phyloP scores from a whole-genome alignment of 139 green algal genomes.

The Chlamydomonas eustigma region DNA sequence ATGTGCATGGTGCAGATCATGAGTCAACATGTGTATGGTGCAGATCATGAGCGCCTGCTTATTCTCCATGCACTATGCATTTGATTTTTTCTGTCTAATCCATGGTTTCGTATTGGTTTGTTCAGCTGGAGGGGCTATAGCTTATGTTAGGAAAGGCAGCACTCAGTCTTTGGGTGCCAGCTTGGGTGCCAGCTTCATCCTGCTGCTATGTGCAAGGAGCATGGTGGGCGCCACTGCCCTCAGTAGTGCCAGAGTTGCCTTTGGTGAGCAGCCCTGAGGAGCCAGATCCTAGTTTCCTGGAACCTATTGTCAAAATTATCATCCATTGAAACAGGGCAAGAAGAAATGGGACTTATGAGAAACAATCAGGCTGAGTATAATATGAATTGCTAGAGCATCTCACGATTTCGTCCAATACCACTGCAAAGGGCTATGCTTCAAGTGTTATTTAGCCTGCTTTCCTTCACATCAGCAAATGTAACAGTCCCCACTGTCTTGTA shows the following conservation, averaged over 20 bases:
- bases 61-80: not conserved
- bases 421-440: too few species aligned
- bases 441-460: too few species aligned
- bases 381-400: not conserved
- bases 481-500: too few species aligned
- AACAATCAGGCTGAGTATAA: not conserved
- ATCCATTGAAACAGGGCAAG: too few species aligned
- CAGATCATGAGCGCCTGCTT: too few species aligned
- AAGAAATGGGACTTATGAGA: not conserved
- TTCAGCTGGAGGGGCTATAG: not conserved
- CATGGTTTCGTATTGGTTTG: not conserved
- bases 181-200: not conserved
- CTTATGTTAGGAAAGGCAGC: not conserved
- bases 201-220: not conserved
- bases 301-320: too few species aligned
- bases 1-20: too few species aligned
- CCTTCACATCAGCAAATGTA: too few species aligned
- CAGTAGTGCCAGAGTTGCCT: not conserved
- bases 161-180: not conserved
- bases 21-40: too few species aligned
- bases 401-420: not conserved
- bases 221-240: not conserved
- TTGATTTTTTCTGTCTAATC: not conserved
- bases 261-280: not conserved
- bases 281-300: too few species aligned